These are phyloP conservation scores for Rhododendron vialii DNA, from an alignment of 148 eudicot genomes.

Conservation along the genomic window DNA sequence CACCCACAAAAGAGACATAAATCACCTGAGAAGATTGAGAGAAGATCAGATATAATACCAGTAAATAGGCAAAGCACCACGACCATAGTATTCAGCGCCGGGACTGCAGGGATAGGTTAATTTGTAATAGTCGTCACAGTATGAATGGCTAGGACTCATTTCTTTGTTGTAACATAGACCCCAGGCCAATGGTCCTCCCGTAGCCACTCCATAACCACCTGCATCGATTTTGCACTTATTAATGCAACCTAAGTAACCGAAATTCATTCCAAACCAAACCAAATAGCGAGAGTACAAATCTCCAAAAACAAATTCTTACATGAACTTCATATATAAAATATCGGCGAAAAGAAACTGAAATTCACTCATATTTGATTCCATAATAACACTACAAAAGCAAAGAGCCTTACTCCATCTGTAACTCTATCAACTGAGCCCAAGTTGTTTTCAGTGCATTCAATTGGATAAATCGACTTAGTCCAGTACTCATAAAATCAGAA, in stretches of 20 bases:
- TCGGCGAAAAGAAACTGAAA: not conserved
- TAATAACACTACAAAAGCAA: too few relatives aligned
- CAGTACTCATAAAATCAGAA: not conserved
- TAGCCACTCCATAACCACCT: constrained; percentile 97
- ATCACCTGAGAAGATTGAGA: not conserved
- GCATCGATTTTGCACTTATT: constrained; percentile 7
- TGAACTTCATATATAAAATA: not conserved
- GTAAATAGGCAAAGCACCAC: constrained; percentile 88
- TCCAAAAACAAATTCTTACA: not conserved
- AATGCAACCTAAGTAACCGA: not conserved
- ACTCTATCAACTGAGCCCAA: not conserved
- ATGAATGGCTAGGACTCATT: constrained; percentile 89
- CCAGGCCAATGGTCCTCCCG: constrained; percentile 94
- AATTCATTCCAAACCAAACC: not conserved
- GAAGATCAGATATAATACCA: constrained; percentile 42
- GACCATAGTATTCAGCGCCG: constrained; percentile 85
- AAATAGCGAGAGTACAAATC: not conserved
- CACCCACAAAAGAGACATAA: not conserved
- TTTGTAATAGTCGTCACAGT: constrained; percentile 79
- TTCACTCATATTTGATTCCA: not conserved
- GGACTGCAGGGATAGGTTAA: constrained; percentile 83
- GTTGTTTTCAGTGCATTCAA: too few relatives aligned
- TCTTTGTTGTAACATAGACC: constrained; percentile 95
- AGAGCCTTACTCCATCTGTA: not conserved
- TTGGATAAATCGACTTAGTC: not conserved